Base-by-base conservation (phyloP, 2,329 filamentous ascomycete genomes). In the Trichoderma afroharzianum region DNA sequence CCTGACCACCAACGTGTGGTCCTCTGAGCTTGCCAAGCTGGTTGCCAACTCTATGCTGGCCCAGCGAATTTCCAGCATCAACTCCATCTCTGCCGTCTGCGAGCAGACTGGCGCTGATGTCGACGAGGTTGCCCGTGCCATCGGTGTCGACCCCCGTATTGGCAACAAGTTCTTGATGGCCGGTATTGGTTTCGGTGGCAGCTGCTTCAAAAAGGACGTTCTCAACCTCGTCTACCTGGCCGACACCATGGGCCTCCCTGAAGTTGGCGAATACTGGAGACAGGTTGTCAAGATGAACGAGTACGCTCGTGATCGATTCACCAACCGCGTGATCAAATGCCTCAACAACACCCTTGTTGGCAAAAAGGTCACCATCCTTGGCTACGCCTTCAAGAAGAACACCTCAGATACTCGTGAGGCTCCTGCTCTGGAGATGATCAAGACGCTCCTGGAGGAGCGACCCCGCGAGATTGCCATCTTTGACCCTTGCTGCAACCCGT, bases 131-230 rank as follows among this genome's bases (percentile, higher is more conserved):
- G 87, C 91, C 15, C 83, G 84, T 43, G 88, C 90, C 6, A 86
- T 93, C 33, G 93, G 93, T 63, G 83, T 90, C 47, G 93, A 95
- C 76, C 85, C 86, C 8, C 87, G 93, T 63, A 93, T 95, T 71
- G 93, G 93, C 7, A 84, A 87, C 73, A 89, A 90, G 78, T 93
- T 94, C 81, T 84, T 95, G 53, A 91, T 92, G 80, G 90, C 92
- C 8, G 90, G 90, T 50, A 88, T 94, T 39, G 93, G 93, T 18
- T 95, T 95, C 76, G 92, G 93, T 69, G 93, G 93, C 24, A 92
- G 89, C 73, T 95, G 93, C 81, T 94, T 95, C 85, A 90, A 91
- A 80, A 95, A 95, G 81, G 93, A 95, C 77, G 88, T 94, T 55
- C 84, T 93, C 63, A 92, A 88, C 79, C 83, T 95, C 47, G 88